Evolutionary conservation across 352 stramenopile species (phyloP).

Genomic region (Peronosclerospora sorghi): DNA sequence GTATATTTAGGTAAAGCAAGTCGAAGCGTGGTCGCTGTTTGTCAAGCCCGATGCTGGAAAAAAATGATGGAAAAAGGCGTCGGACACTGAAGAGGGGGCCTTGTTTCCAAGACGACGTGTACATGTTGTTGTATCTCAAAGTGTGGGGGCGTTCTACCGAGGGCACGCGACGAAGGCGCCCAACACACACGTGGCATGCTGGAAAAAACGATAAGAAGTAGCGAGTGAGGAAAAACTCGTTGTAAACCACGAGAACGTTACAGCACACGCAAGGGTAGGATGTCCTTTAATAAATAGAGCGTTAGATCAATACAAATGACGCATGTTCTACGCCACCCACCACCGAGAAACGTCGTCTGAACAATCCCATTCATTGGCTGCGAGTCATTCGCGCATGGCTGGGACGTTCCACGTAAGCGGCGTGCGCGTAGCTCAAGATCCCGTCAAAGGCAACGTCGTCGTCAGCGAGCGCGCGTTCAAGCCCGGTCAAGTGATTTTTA

Average conservation of each 20-base stretch:
- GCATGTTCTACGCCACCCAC: not conserved
- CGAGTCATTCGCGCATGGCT: conserved; percentile 14
- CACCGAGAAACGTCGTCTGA: no score
- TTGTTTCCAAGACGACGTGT: conserved; percentile 3
- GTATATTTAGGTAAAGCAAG: conserved; percentile 67
- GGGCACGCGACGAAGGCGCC: not conserved
- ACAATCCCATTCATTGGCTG: conserved; percentile 6
- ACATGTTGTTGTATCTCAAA: conserved; percentile 8
- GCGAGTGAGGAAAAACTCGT: conserved; percentile 10
- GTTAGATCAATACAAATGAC: conserved; percentile 24
- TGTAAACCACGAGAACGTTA: conserved; percentile 9
- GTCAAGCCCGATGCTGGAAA: conserved; percentile 3
- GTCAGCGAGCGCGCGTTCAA: conserved; percentile 37
- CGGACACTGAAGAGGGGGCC: conserved; percentile 1
- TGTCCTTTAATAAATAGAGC: conserved; percentile 27
- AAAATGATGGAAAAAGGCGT: not conserved
- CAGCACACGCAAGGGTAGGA: conserved; percentile 3
- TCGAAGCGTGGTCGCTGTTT: conserved; percentile 7
- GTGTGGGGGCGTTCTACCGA: conserved; percentile 6
- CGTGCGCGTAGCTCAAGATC: conserved; percentile 39
- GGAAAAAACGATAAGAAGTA: conserved; percentile 7
- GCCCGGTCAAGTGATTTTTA: conserved; percentile 62
- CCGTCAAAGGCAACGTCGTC: conserved; percentile 53
- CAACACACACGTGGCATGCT: conserved; percentile 5
- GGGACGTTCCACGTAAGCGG: conserved; percentile 39